A percentile compares a stretch with the other conserved stretches of the same genome.
These are phyloP conservation scores for Penicillium verrucosum DNA, from an alignment of 2,329 filamentous ascomycete species.

Conservation along the genomic window DNA sequence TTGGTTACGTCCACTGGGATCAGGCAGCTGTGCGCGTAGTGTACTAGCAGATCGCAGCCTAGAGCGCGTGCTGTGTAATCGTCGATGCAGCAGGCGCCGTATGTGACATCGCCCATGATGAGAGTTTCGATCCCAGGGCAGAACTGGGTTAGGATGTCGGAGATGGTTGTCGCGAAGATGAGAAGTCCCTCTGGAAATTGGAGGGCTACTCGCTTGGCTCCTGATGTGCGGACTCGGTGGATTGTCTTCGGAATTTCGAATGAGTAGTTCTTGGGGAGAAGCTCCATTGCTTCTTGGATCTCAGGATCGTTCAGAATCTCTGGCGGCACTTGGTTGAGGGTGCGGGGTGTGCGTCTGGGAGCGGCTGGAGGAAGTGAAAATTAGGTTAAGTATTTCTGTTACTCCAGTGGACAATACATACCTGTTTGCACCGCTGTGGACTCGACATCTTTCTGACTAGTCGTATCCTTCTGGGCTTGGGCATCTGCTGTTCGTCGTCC, in stretches of 20 bases:
- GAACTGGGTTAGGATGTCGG: slow-evolving; percentile 92
- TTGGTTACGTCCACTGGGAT: slow-evolving; percentile 95
- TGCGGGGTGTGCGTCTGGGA: slow-evolving; percentile 68
- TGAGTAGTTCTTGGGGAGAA: slow-evolving; percentile 93
- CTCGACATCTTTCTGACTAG: slow-evolving; percentile 59
- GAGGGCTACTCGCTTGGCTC: slow-evolving; percentile 80
- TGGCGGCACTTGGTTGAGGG: slow-evolving; percentile 86
- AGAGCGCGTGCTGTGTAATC: slow-evolving; percentile 94
- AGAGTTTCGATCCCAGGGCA: slow-evolving; percentile 87
- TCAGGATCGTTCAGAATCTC: slow-evolving; percentile 81
- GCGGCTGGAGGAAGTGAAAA: slow-evolving; percentile 52
- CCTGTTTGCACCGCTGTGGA: slow-evolving; percentile 52
- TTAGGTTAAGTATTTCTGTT: slow-evolving; percentile 1
- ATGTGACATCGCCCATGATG: slow-evolving; percentile 99
- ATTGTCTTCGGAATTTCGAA: slow-evolving; percentile 99
- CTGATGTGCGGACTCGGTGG: slow-evolving; percentile 78
- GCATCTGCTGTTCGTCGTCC: slow-evolving; percentile 68
- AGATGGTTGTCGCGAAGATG: slow-evolving; percentile 94
- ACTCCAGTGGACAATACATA: slow-evolving; percentile 17
- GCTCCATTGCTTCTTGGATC: slow-evolving; percentile 79
- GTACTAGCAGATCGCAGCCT: slow-evolving; percentile 88
- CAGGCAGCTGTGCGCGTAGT: slow-evolving; percentile 95
- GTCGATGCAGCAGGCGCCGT: slow-evolving; percentile 97
- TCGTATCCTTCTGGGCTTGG: slow-evolving; percentile 55
- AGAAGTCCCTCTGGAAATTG: slow-evolving; percentile 96